These are phyloP conservation scores for Mucor indicus DNA, from an alignment of 371 early-diverging fungal genomes.

Conservation along the genomic window DNA sequence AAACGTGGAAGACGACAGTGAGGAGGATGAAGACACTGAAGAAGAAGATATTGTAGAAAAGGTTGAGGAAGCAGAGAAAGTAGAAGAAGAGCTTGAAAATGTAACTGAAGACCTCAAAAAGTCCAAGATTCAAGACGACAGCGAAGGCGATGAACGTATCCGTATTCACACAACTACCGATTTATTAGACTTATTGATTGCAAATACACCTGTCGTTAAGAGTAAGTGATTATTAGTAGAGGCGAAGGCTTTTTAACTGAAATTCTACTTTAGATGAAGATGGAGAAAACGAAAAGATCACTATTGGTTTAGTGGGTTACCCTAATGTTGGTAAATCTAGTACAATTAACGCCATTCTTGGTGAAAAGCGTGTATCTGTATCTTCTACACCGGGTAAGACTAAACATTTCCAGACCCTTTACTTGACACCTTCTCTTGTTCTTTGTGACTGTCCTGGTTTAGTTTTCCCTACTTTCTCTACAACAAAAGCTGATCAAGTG, in stretches of 20 bases:
- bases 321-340: conserved; percentile 99
- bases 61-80: conserved; percentile 23
- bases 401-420: conserved; percentile 97
- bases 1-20: conserved; percentile 21
- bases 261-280: conserved; percentile 19
- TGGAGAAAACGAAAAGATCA: conserved; percentile 53
- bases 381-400: conserved; percentile 99
- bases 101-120: neutral
- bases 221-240: conserved; percentile 2
- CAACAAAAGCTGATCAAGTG: conserved; percentile 97
- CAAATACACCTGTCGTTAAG: conserved; percentile 29
- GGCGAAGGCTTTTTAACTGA: neutral
- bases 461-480: conserved; percentile 98
- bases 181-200: conserved; percentile 43
- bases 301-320: conserved; percentile 98
- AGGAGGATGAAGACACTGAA: conserved; percentile 26
- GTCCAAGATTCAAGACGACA: conserved; percentile 7
- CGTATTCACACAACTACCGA: conserved; percentile 47
- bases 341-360: conserved; percentile 97
- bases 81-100: conserved; percentile 25
- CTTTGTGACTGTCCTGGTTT: conserved; percentile 99
- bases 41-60: conserved; percentile 21
- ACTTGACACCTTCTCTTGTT: conserved; percentile 76
- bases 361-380: conserved; percentile 94
- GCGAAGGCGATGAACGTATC: conserved; percentile 32